Evolutionary conservation across 2,329 filamentous ascomycete species (phyloP).

Genomic region (Hypoxylon sp.): DNA sequence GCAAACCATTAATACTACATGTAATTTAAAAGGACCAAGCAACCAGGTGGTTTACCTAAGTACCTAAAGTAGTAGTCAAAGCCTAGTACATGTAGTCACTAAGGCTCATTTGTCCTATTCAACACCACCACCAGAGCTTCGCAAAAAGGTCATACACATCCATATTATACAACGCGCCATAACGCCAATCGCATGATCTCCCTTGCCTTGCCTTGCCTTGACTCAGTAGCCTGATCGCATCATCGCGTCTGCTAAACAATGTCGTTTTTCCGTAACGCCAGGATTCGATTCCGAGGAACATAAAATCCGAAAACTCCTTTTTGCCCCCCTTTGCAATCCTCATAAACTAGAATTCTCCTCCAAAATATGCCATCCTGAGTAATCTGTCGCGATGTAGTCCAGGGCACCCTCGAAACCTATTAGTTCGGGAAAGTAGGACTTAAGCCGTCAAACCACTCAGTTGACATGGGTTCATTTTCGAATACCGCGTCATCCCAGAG

Average conservation of each 20-base stretch:
- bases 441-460: background rate
- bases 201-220: constrained; percentile 11
- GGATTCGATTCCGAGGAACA: background rate
- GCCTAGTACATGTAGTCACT: background rate
- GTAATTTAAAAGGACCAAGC: background rate
- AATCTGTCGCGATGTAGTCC: background rate
- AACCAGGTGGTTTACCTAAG: background rate
- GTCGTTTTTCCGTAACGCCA: constrained; percentile 24
- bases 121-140: background rate
- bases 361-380: background rate
- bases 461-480: too few relatives aligned
- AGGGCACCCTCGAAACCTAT: background rate
- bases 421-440: background rate
- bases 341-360: background rate
- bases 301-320: constrained; percentile 2
- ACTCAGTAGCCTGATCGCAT: constrained; percentile 1
- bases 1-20: background rate
- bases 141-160: background rate
- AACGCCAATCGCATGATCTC: constrained; percentile 11
- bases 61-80: background rate
- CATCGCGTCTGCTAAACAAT: constrained; percentile 3
- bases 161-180: constrained; percentile 8
- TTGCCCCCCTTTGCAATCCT: background rate
- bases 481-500: too few relatives aligned
- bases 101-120: background rate